Evolutionary conservation across 805 yeast genomes (phyloP).

Genomic region (Alloascoidea africana): DNA sequence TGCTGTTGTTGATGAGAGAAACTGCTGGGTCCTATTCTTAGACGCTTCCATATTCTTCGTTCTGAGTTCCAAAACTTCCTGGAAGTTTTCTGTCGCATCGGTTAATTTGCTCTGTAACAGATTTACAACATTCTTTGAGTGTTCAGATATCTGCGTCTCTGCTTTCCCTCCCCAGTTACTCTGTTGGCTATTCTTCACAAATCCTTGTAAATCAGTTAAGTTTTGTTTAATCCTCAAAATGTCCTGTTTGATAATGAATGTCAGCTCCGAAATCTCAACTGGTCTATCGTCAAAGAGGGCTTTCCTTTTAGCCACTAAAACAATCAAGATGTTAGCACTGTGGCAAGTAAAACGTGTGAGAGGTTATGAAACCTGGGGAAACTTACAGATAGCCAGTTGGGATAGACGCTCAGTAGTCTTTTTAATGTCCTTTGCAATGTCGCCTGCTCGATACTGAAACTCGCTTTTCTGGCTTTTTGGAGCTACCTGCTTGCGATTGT

Average conservation of each 20-base stretch:
- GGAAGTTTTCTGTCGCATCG: conserved; percentile 84
- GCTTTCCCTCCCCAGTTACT: conserved; percentile 24
- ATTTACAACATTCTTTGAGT: conserved; percentile 77
- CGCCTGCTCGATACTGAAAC: conserved; percentile 57
- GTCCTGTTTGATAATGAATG: conserved; percentile 72
- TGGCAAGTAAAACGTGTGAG: neutral
- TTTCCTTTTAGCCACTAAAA: conserved; percentile 62
- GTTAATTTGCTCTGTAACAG: conserved; percentile 80
- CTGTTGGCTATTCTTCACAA: conserved; percentile 25
- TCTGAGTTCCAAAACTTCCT: conserved; percentile 75
- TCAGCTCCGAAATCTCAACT: conserved; percentile 81
- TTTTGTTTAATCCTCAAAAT: conserved; percentile 66
- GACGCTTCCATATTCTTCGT: conserved; percentile 72
- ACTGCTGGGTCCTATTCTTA: conserved; percentile 71
- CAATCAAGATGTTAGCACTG: neutral
- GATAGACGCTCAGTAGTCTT: conserved; percentile 70
- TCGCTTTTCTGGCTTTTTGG: conserved; percentile 32
- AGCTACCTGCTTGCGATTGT: conserved; percentile 7
- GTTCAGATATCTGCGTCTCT: conserved; percentile 49
- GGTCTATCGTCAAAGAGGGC: conserved; percentile 92
- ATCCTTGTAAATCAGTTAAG: conserved; percentile 44
- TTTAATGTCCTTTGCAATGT: conserved; percentile 79
- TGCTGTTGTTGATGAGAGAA: conserved; percentile 53
- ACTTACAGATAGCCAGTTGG: conserved; percentile 46
- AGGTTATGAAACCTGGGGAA: neutral